Base-by-base conservation (phyloP, 2,329 filamentous ascomycete genomes). In the Fusarium sp. region DNA sequence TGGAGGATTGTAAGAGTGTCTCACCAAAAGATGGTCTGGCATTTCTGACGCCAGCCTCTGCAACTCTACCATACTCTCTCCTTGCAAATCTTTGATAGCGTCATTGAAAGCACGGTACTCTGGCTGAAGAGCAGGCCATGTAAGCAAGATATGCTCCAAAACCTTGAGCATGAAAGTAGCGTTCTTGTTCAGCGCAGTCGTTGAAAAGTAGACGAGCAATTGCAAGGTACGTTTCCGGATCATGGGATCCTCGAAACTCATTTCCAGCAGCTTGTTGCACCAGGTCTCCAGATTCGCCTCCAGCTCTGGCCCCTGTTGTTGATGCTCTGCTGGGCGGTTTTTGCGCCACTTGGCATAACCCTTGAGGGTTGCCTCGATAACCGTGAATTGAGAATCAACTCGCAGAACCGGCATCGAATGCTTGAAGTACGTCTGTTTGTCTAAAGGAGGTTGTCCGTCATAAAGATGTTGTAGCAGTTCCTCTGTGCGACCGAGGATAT, bases 11-110 rank as follows among this genome's bases (percentile, higher is more conserved):
- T 18, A 50, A 56, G 27, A 13, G 22, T 39, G 56, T 69, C 87
- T 84, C 84, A 93, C 90, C 77, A 97, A 88, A 71, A 99, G 91
- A 80, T 97, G 93, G 81, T 98, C 94, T 0, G 97, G 93, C 88
- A 98, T 98, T 78, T 95, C 94, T 71, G 94, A 92, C 8, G 96
- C 96, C 45, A 99, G 87, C 66, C 95, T 91, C 78, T 98, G 95
- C 68, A 98, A 87, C 82, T 99, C 96, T 65, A 95, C 89, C 82
- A 95, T 95, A 77, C 94, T 94, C 79, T 97, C 91, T 5, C 90
- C 90, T 80, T 98, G 95, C 18, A 99, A 88, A 67, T 97, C 94
- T 80, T 95, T 97, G 39, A 98, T 93, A 1, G 95, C 92, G 74
- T 98, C 97, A 16, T 94, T 95, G 82, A 95, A 98, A 4, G 91